Percentiles rank a stretch among this genome's conserved stretches.
Evolutionary conservation across 345 rosid genomes (phyloP).

Genomic region (Corchorus capsularis): DNA sequence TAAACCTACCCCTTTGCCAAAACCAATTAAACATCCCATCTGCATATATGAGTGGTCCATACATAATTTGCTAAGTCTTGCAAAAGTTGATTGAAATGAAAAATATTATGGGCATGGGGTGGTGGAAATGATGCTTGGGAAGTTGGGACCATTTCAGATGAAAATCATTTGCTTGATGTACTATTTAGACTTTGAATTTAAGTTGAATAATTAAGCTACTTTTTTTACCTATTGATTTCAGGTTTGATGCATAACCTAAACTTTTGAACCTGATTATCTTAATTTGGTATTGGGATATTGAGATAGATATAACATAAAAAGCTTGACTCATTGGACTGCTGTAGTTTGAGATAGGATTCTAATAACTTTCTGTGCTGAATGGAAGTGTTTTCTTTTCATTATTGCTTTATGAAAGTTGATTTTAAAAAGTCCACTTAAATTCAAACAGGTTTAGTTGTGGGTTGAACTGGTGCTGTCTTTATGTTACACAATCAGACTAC

Average conservation of each 20-base stretch:
- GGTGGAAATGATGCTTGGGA: slow-evolving; percentile 4
- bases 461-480: slow-evolving; percentile 8
- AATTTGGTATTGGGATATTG: neutral
- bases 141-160: slow-evolving; percentile 18
- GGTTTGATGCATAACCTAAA: too few relatives aligned
- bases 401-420: neutral
- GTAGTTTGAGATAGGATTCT: slow-evolving; percentile 4
- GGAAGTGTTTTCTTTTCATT: slow-evolving; percentile 2
- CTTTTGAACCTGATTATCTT: neutral
- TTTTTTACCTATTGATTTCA: too few relatives aligned
- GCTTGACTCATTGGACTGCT: neutral
- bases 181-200: too few relatives aligned
- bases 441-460: neutral
- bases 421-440: neutral
- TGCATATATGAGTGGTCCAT: slow-evolving; percentile 23
- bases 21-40: neutral
- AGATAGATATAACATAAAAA: neutral
- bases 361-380: neutral
- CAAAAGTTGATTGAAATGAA: slow-evolving; percentile 14
- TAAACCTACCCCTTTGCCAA: neutral
- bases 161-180: too few relatives aligned
- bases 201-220: too few relatives aligned
- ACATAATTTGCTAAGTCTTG: slow-evolving; percentile 22
- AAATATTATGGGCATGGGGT: slow-evolving; percentile 13
- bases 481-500: slow-evolving; percentile 17